phyloP scores from a whole-genome alignment of 192 early-diverging fungal species.

The Jimgerdemannia lactiflua region DNA sequence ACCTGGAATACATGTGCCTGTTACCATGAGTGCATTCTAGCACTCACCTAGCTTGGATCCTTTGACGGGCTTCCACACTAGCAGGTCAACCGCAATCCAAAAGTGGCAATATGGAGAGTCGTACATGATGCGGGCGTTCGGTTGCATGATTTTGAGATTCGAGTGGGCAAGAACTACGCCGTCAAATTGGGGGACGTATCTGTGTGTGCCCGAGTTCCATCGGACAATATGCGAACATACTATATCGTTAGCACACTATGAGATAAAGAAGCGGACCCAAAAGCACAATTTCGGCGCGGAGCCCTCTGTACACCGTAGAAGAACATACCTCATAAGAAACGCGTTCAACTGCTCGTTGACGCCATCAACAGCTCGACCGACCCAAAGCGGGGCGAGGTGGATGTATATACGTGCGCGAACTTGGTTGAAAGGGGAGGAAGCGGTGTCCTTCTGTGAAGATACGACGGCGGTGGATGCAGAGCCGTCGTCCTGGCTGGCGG shows the following conservation, averaged over 20 bases:
- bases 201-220: conserved; percentile 65
- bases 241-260: not conserved
- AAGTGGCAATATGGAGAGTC: conserved; percentile 88
- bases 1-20: not conserved
- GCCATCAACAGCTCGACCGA: conserved; percentile 51
- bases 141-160: conserved; percentile 55
- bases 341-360: conserved; percentile 61
- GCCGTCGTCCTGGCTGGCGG: too few relatives aligned
- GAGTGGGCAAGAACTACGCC: conserved; percentile 85
- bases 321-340: conserved; percentile 64
- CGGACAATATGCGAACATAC: too few relatives aligned
- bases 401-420: conserved; percentile 37
- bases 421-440: too few relatives aligned
- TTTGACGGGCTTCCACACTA: conserved; percentile 76
- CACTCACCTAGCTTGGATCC: conserved; percentile 58
- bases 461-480: too few relatives aligned
- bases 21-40: conserved; percentile 1
- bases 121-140: conserved; percentile 65
- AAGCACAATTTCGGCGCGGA: too few relatives aligned
- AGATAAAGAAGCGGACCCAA: not conserved
- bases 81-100: conserved; percentile 61
- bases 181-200: conserved; percentile 53
- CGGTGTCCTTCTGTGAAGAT: too few relatives aligned
- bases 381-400: conserved; percentile 65
- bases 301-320: not conserved